These are phyloP conservation scores for Gelatoporia subvermispora DNA, from an alignment of 768 basidiomycete genomes.

Conservation along the genomic window DNA sequence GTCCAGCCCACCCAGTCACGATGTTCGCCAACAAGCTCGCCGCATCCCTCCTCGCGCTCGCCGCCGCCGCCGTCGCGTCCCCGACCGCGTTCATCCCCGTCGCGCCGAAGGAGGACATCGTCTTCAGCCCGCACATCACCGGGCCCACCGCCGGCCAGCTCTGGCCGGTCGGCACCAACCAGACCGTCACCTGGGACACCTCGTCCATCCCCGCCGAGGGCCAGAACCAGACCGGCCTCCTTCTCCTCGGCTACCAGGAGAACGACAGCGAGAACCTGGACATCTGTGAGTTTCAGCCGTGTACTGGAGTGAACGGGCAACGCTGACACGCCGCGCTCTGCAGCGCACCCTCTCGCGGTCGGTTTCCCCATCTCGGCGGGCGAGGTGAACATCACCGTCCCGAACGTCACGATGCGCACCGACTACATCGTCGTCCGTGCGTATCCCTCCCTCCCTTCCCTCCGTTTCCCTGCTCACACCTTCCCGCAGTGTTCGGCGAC, in stretches of 20 bases:
- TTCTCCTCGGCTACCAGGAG: slow-evolving; percentile 42
- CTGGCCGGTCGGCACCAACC: slow-evolving; percentile 34
- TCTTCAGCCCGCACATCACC: slow-evolving; percentile 40
- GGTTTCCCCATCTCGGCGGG: slow-evolving; percentile 38
- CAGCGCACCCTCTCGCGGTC: slow-evolving; percentile 40
- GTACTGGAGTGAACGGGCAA: background rate
- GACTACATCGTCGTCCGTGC: slow-evolving; percentile 46
- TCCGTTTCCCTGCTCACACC: background rate
- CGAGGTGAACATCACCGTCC: slow-evolving; percentile 34
- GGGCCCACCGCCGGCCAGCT: slow-evolving; percentile 25
- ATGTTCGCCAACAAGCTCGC: slow-evolving; percentile 15
- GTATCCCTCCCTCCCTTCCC: slow-evolving; percentile 1
- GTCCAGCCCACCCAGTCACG: slow-evolving; percentile 1
- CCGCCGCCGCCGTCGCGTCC: slow-evolving; percentile 25
- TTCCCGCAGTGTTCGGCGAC: slow-evolving; percentile 40
- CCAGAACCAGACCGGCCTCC: slow-evolving; percentile 30
- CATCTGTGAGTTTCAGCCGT: slow-evolving; percentile 31
- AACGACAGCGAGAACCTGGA: slow-evolving; percentile 36
- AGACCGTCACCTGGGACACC: slow-evolving; percentile 42
- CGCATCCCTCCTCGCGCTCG: slow-evolving; percentile 19
- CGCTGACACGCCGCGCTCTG: background rate
- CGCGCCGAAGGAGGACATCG: slow-evolving; percentile 25
- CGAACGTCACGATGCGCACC: slow-evolving; percentile 29
- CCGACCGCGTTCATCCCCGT: slow-evolving; percentile 23
- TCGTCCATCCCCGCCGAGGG: slow-evolving; percentile 34